A percentile compares a stretch with the other conserved stretches of the same genome.
These are phyloP conservation scores for Suillus clintonianus DNA, from an alignment of 768 basidiomycete genomes.

Conservation along the genomic window DNA sequence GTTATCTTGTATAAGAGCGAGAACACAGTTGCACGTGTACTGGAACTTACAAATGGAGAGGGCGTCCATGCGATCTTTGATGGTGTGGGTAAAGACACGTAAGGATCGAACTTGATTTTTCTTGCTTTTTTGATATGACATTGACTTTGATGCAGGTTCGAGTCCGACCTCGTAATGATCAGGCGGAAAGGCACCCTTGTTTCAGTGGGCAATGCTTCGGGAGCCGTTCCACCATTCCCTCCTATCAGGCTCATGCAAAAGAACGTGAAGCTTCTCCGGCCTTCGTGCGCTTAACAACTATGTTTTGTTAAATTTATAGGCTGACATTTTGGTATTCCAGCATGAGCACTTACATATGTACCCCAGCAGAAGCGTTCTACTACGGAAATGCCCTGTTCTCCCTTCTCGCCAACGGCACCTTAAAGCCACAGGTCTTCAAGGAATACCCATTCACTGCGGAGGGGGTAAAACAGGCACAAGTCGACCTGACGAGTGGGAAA, in stretches of 20 bases:
- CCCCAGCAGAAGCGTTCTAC: slow-evolving; percentile 66
- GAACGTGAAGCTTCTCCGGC: slow-evolving; percentile 77
- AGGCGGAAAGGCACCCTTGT: slow-evolving; percentile 89
- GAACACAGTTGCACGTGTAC: slow-evolving; percentile 70
- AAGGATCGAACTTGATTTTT: slow-evolving; percentile 28
- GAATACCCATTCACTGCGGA: slow-evolving; percentile 86
- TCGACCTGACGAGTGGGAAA: slow-evolving; percentile 72
- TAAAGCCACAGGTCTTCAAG: slow-evolving; percentile 70
- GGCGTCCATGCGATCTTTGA: slow-evolving; percentile 90
- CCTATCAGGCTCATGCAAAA: slow-evolving; percentile 75
- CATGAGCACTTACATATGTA: slow-evolving; percentile 69
- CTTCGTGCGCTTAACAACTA: slow-evolving; percentile 52
- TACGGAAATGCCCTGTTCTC: slow-evolving; percentile 70
- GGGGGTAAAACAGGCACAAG: slow-evolving; percentile 75
- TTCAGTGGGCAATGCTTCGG: slow-evolving; percentile 90
- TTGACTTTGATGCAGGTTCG: slow-evolving; percentile 50
- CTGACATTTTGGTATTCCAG: slow-evolving; percentile 38
- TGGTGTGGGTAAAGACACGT: slow-evolving; percentile 96
- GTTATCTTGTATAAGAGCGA: slow-evolving; percentile 82
- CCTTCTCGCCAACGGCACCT: slow-evolving; percentile 53
- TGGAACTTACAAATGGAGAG: slow-evolving; percentile 74
- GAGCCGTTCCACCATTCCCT: slow-evolving; percentile 74
- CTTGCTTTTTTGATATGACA: slow-evolving; percentile 3
- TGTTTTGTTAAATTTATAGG: background rate
- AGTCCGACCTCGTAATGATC: slow-evolving; percentile 78